Evolutionary conservation across 495 filamentous ascomycete species (phyloP).

Genomic region (Lepraria neglecta): DNA sequence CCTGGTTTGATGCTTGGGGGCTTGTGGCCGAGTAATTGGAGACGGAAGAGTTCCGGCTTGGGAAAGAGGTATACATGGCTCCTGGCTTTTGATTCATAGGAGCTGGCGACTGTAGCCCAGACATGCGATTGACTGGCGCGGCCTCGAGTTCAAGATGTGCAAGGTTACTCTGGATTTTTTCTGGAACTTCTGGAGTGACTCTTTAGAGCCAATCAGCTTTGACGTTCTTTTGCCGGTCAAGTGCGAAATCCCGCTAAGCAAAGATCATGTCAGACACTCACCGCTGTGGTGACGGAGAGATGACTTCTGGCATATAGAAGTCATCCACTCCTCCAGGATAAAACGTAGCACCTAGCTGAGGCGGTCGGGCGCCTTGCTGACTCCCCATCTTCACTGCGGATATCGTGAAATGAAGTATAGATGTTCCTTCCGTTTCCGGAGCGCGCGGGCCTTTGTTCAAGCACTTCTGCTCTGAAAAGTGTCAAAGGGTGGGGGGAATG

Average conservation of each 20-base stretch:
- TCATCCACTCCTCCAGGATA: conserved; percentile 85
- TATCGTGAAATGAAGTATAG: background rate
- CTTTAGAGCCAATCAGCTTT: conserved; percentile 37
- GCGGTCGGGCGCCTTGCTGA: conserved; percentile 42
- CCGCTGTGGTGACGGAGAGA: conserved; percentile 86
- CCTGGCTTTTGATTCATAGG: conserved; percentile 20
- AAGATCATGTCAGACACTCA: conserved; percentile 41
- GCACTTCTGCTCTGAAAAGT: background rate
- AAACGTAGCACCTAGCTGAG: conserved; percentile 73
- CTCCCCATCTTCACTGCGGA: conserved; percentile 11
- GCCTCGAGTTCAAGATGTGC: conserved; percentile 83
- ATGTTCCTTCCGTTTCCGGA: conserved; percentile 1
- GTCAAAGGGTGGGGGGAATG: background rate
- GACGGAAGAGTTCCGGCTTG: conserved; percentile 27
- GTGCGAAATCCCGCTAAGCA: conserved; percentile 16
- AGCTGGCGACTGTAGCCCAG: conserved; percentile 26
- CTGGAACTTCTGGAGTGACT: conserved; percentile 69
- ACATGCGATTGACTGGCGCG: conserved; percentile 27
- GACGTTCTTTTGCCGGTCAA: conserved; percentile 9
- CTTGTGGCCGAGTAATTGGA: conserved; percentile 19
- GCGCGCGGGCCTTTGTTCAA: background rate
- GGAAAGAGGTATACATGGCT: conserved; percentile 11
- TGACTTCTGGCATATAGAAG: conserved; percentile 72
- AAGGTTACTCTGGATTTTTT: conserved; percentile 86
- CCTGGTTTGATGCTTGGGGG: conserved; percentile 3